Conservation (phyloP, 2,329 filamentous ascomycete genomes). For the Fusarium sp. region DNA sequence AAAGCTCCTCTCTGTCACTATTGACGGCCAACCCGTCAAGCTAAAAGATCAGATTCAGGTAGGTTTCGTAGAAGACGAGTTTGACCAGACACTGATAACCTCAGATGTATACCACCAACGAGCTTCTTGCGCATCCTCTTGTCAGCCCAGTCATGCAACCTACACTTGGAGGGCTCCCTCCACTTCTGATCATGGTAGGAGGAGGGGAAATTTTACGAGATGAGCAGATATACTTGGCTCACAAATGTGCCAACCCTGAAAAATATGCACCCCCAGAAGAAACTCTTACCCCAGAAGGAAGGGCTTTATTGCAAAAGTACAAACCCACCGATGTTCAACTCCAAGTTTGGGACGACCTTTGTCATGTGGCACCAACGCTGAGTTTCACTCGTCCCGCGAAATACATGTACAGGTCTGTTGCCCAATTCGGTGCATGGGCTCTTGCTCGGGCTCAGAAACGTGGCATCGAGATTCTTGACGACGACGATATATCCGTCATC, state of each 20-base stretch:
- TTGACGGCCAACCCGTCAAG: conserved; percentile 76
- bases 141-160: conserved; percentile 91
- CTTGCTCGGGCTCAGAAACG: conserved; percentile 83
- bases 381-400: conserved; percentile 97
- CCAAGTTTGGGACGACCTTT: conserved; percentile 95
- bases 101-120: conserved; percentile 82
- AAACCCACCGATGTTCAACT: conserved; percentile 90
- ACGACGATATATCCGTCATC: conserved; percentile 80
- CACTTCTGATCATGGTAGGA: conserved; percentile 85
- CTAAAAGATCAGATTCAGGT: conserved; percentile 95
- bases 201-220: conserved; percentile 91
- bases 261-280: conserved; percentile 77
- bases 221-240: conserved; percentile 93
- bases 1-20: conserved; percentile 68
- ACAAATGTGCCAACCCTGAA: conserved; percentile 88
- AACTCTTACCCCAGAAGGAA: conserved; percentile 71
- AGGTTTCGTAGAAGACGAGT: conserved; percentile 20
- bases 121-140: conserved; percentile 84
- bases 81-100: conserved; percentile 36
- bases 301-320: conserved; percentile 70
- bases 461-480: conserved; percentile 82
- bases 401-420: conserved; percentile 91
- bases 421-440: conserved; percentile 94
- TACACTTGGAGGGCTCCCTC: conserved; percentile 88
- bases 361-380: conserved; percentile 91